Percentiles rank a stretch among this genome's conserved stretches.
phyloP scores from a whole-genome alignment of 2,329 filamentous ascomycete species.

The Periglandula ipomoeae region DNA sequence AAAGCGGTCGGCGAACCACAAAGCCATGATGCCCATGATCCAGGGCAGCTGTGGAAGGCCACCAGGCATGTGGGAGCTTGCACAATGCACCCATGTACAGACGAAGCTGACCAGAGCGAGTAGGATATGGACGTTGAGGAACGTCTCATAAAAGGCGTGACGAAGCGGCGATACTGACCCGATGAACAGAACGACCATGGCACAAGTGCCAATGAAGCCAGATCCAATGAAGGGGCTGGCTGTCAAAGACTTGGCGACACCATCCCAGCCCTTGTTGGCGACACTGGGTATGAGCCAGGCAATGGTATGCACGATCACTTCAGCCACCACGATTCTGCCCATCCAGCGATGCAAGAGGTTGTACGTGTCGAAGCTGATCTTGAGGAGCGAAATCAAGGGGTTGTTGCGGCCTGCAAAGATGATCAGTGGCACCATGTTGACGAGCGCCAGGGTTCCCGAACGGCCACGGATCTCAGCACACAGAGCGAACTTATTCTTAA shows the following conservation, averaged over 20 bases:
- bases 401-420: conserved; percentile 90
- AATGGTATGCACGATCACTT: conserved; percentile 59
- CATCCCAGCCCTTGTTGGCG: conserved; percentile 52
- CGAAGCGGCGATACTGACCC: conserved; percentile 70
- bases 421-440: conserved; percentile 89
- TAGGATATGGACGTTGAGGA: conserved; percentile 77
- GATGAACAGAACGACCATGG: conserved; percentile 58
- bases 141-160: conserved; percentile 96
- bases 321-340: conserved; percentile 62
- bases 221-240: conserved; percentile 56
- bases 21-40: conserved; percentile 61
- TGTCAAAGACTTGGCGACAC: conserved; percentile 44
- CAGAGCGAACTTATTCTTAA: conserved; percentile 51
- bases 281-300: conserved; percentile 68
- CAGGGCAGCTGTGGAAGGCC: conserved; percentile 64
- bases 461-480: conserved; percentile 78
- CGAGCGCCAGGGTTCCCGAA: conserved; percentile 70
- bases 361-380: conserved; percentile 93
- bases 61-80: conserved; percentile 47
- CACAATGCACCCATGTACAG: conserved; percentile 71
- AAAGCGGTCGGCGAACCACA: conserved; percentile 68
- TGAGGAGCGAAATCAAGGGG: conserved; percentile 70
- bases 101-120: conserved; percentile 59
- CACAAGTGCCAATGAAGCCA: conserved; percentile 50
- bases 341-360: conserved; percentile 68